Base-by-base conservation (phyloP, 768 basidiomycete genomes). In the Lactarius indigo region DNA sequence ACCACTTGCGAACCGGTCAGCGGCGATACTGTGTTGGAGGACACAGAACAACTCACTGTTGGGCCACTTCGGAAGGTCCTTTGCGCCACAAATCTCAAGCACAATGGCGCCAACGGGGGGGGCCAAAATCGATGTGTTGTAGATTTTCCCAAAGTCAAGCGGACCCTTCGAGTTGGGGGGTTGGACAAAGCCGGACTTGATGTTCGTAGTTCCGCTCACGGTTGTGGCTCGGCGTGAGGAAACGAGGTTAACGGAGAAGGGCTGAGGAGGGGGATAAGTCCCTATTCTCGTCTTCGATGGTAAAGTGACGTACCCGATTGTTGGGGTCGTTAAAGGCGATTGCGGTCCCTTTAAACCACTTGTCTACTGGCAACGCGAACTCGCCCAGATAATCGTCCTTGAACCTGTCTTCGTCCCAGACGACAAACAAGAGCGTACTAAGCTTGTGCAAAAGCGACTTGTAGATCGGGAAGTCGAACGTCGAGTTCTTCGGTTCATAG, bases 11-110 rank as follows among this genome's bases (percentile, higher is more conserved):
- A 8, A 15, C 41, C 4, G 41, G 26, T 59, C 41, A 63, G 64
- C 44, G 50, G 2, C 15, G 12, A 39, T 39, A n/a, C 10, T 2
- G 17, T 12, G 7, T 20, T 7, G 12, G 26, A 33, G 55, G 35
- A 20, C 6, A 31, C 5, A 3, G 15, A 59, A 20, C 31, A 12
- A 84, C 92, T 68, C 63, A 96, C 95, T 89, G 71, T 96, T 98
- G 74, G 87, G 90, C 65, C 94, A 78, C 73, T 83, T 83, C 0
- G 97, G 97, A 59, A 98, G 78, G 77, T 96, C 93, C 37, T 83
- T 83, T 30, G 94, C 96, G 13, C 85, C 80, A 64, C 87, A 81
- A 65, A 99, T 91, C 78, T 98, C 96, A 28, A 99, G 78, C 87
- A 97, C 91, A 39, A 98, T 95, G 65, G 98, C 94, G 0, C 96